Evolutionary conservation across 257 asterid genomes (phyloP).

Genomic region (Solanum ossicruentum): DNA sequence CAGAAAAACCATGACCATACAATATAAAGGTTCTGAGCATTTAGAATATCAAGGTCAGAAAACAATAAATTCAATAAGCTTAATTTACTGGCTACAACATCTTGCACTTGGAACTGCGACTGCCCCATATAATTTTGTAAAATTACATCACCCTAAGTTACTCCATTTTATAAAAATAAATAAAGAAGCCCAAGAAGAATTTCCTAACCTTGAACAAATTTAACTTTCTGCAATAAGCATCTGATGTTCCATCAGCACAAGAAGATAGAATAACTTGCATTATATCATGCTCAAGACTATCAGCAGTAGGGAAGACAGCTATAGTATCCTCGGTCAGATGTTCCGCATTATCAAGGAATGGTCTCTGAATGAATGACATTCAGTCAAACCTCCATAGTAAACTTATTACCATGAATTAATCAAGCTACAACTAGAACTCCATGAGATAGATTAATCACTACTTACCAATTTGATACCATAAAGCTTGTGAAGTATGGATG

Average conservation of each 20-base stretch:
- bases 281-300: slow-evolving; percentile 67
- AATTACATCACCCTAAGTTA: not conserved
- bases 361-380: slow-evolving; percentile 47
- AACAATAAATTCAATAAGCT: not conserved
- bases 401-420: not conserved
- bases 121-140: not conserved
- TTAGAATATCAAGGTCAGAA: not conserved
- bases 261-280: slow-evolving; percentile 47
- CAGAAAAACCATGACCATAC: not conserved
- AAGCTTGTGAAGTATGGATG: slow-evolving; percentile 85
- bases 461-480: slow-evolving; percentile 82
- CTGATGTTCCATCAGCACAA: slow-evolving; percentile 76
- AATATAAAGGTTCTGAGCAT: not conserved
- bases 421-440: slow-evolving; percentile 4
- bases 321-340: slow-evolving; percentile 93
- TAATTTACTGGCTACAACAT: not conserved
- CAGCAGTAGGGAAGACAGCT: slow-evolving; percentile 91
- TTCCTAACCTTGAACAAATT: slow-evolving; percentile 60
- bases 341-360: slow-evolving; percentile 75
- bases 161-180: not conserved
- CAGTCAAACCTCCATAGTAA: slow-evolving; percentile 11
- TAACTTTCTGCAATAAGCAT: slow-evolving; percentile 55
- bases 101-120: not conserved
- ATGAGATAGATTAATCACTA: not conserved
- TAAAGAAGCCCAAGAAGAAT: slow-evolving; percentile 2